phyloP scores from a whole-genome alignment of 139 green algal species.

The Microglena sp. region DNA sequence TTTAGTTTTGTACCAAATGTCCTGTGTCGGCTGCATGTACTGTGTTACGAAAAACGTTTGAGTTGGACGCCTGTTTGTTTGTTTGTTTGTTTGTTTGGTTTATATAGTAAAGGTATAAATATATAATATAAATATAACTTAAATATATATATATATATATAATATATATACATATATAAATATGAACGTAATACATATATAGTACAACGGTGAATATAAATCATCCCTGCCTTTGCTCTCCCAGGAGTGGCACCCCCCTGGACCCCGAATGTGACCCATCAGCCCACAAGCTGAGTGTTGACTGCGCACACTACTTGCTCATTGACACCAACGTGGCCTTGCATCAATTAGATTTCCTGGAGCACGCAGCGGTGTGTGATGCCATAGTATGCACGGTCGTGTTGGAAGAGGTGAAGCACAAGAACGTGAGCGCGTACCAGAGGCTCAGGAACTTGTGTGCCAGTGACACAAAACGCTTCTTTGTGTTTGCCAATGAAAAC shows the following conservation, averaged over 20 bases:
- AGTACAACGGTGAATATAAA: too few relatives aligned
- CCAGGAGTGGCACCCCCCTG: constrained; percentile 55
- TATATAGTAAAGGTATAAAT: too few relatives aligned
- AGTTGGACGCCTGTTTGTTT: background rate
- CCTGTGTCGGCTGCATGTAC: too few relatives aligned
- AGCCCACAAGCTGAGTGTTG: constrained; percentile 43
- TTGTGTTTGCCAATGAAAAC: constrained; percentile 94
- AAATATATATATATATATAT: too few relatives aligned
- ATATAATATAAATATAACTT: too few relatives aligned
- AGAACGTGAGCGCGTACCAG: constrained; percentile 64
- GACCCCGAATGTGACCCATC: constrained; percentile 54
- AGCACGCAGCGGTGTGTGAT: constrained; percentile 76
- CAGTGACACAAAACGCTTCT: constrained; percentile 65
- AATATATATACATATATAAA: too few relatives aligned
- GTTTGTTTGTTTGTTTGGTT: too few relatives aligned
- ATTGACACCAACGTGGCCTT: constrained; percentile 93
- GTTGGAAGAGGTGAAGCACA: constrained; percentile 63
- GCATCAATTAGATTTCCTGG: constrained; percentile 88
- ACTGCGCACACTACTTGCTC: constrained; percentile 71
- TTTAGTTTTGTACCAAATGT: too few relatives aligned
- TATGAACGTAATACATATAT: too few relatives aligned
- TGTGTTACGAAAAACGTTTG: too few relatives aligned
- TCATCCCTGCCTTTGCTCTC: background rate
- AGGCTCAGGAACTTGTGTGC: constrained; percentile 57
- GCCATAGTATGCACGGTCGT: constrained; percentile 73